These are phyloP conservation scores for Aspergillus arachidicola DNA, from an alignment of 2,329 filamentous ascomycete species.

Conservation along the genomic window DNA sequence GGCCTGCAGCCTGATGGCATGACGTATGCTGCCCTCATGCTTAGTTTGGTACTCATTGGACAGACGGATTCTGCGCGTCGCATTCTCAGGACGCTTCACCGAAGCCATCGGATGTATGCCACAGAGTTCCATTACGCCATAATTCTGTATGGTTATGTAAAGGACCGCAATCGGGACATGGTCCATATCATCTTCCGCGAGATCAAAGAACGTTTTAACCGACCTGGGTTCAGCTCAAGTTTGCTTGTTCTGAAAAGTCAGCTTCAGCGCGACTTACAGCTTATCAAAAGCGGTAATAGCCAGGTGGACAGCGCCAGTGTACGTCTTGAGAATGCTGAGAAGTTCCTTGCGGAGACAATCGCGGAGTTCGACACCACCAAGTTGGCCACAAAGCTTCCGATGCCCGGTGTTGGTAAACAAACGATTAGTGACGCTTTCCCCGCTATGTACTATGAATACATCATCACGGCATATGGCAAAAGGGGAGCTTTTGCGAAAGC, in stretches of 20 bases:
- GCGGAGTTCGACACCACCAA: slow-evolving; percentile 42
- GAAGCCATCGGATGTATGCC: slow-evolving; percentile 39
- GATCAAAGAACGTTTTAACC: slow-evolving; percentile 39
- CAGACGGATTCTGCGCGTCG: slow-evolving; percentile 59
- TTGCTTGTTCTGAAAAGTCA: slow-evolving; percentile 40
- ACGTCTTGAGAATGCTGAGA: slow-evolving; percentile 38
- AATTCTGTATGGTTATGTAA: slow-evolving; percentile 54
- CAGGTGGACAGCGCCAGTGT: slow-evolving; percentile 16
- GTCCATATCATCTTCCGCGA: slow-evolving; percentile 55
- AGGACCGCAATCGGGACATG: slow-evolving; percentile 49
- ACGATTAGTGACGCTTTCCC: slow-evolving; percentile 48
- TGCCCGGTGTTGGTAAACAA: slow-evolving; percentile 34
- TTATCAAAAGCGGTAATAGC: slow-evolving; percentile 18
- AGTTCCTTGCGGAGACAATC: slow-evolving; percentile 42
- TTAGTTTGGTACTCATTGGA: slow-evolving; percentile 54
- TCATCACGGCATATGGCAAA: slow-evolving; percentile 59
- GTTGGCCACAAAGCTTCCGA: slow-evolving; percentile 48
- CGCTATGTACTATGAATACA: slow-evolving; percentile 55
- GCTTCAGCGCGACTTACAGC: slow-evolving; percentile 37
- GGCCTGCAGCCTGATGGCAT: slow-evolving; percentile 56
- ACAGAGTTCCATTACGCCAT: slow-evolving; percentile 51
- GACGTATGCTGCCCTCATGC: slow-evolving; percentile 66
- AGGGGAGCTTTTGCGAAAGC: slow-evolving; percentile 52
- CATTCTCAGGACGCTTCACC: slow-evolving; percentile 49
- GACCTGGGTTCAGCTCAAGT: slow-evolving; percentile 35